A percentile compares a stretch with the other conserved stretches of the same genome.
Evolutionary conservation across 164 flowering plant genomes (phyloP).

Genomic region (Tetrastigma voinierianum): DNA sequence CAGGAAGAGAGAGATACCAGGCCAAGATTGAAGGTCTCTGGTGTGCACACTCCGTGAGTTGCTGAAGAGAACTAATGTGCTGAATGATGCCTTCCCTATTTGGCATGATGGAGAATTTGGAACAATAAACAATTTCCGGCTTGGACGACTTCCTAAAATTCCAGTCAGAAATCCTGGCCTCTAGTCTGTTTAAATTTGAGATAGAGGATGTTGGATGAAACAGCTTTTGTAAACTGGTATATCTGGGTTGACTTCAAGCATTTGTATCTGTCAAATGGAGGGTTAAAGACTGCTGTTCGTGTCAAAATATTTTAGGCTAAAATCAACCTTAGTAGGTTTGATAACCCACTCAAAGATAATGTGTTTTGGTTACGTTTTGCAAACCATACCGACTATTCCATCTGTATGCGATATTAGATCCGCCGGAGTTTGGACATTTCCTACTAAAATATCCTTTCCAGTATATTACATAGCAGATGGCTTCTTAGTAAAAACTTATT

Average conservation of each 20-base stretch:
- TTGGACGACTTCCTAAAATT: conserved; percentile 92
- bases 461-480: neutral
- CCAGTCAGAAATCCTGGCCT: conserved; percentile 43
- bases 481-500: neutral
- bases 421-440: no score
- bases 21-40: conserved; percentile 93
- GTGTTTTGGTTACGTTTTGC: no score
- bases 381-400: no score
- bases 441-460: no score
- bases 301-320: neutral
- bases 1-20: conserved; percentile 95
- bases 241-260: neutral
- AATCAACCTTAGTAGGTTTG: no score
- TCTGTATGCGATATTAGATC: no score
- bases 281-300: neutral
- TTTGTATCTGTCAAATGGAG: neutral
- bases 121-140: conserved; percentile 95
- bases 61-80: conserved; percentile 89
- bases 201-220: neutral
- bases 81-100: conserved; percentile 92
- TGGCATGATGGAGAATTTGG: conserved; percentile 98
- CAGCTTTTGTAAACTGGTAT: neutral
- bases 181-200: neutral
- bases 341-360: no score
- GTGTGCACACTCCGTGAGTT: conserved; percentile 89